phyloP scores from a whole-genome alignment of 2,329 filamentous ascomycete species.

The Cercospora zeina region DNA sequence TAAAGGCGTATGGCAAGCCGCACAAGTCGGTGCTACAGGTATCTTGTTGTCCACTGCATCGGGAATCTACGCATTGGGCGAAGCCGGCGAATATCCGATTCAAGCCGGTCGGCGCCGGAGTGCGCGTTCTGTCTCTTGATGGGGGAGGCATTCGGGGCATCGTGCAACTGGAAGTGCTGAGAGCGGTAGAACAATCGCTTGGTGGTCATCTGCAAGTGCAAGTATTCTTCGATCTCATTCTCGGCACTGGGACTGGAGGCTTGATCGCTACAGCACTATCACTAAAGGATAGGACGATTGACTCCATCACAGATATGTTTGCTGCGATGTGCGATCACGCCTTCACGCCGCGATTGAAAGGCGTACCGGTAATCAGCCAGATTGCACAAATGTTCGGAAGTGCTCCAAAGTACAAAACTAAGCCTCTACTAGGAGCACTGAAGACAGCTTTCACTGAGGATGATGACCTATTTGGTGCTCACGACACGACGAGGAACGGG shows the following conservation, averaged over 20 bases:
- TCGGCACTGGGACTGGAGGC: slow-evolving; percentile 51
- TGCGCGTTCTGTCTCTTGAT: slow-evolving; percentile 35
- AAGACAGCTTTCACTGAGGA: slow-evolving; percentile 44
- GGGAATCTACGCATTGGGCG: slow-evolving; percentile 41
- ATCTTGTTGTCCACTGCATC: slow-evolving; percentile 41
- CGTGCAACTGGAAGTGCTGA: slow-evolving; percentile 48
- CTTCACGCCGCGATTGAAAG: slow-evolving; percentile 45
- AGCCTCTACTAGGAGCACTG: slow-evolving; percentile 41
- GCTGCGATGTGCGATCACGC: slow-evolving; percentile 44
- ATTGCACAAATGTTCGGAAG: slow-evolving; percentile 35
- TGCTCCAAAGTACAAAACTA: slow-evolving; percentile 40
- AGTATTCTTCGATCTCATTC: slow-evolving; percentile 53
- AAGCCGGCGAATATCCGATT: slow-evolving; percentile 36
- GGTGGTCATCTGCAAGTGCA: slow-evolving; percentile 46
- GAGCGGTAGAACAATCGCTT: slow-evolving; percentile 45
- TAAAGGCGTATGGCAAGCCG: slow-evolving; percentile 41
- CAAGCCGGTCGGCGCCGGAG: slow-evolving; percentile 34
- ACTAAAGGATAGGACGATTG: slow-evolving; percentile 43
- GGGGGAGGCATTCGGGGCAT: slow-evolving; percentile 53
- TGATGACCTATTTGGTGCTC: slow-evolving; percentile 35
- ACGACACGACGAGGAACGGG: slow-evolving; percentile 30
- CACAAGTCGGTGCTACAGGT: slow-evolving; percentile 35
- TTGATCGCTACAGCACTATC: slow-evolving; percentile 49
- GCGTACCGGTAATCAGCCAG: slow-evolving; percentile 41
- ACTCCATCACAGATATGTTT: slow-evolving; percentile 46